Percentiles rank a stretch among this genome's conserved stretches.
Conservation (phyloP, 1,284 basidiomycete species). For the Entoloma clypeatum region DNA sequence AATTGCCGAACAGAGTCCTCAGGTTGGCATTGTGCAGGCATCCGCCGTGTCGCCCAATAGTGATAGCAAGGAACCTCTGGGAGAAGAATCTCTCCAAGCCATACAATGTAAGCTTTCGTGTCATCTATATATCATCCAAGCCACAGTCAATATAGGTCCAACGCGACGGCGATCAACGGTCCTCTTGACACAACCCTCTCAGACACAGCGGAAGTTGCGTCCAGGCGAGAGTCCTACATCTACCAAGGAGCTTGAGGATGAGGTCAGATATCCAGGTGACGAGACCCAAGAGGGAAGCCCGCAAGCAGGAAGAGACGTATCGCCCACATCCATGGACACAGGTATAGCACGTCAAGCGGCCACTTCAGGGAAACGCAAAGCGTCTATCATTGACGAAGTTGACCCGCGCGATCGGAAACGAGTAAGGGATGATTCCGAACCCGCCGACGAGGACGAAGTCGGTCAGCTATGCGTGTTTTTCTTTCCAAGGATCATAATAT, state of each 20-base stretch:
- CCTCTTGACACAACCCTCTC: slow-evolving; percentile 25
- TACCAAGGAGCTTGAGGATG: too few relatives aligned
- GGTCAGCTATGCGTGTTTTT: slow-evolving; percentile 31
- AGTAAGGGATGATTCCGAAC: slow-evolving; percentile 63
- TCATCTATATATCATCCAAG: background rate
- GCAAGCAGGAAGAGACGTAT: too few relatives aligned
- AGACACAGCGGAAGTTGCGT: slow-evolving; percentile 26
- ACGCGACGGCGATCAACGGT: slow-evolving; percentile 31
- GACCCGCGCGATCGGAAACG: slow-evolving; percentile 63
- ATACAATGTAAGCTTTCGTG: slow-evolving; percentile 31
- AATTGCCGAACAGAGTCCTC: slow-evolving; percentile 6
- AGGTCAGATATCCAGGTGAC: too few relatives aligned
- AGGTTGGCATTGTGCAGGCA: slow-evolving; percentile 8
- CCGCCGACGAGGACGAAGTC: slow-evolving; percentile 60
- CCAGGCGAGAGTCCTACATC: slow-evolving; percentile 23
- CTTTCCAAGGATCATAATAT: background rate
- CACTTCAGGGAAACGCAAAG: slow-evolving; percentile 63
- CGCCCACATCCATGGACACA: too few relatives aligned
- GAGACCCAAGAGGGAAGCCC: too few relatives aligned
- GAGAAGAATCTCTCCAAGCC: slow-evolving; percentile 27
- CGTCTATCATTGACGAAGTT: slow-evolving; percentile 47
- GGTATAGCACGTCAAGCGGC: too few relatives aligned
- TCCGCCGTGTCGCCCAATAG: slow-evolving; percentile 27
- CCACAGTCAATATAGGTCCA: slow-evolving; percentile 33
- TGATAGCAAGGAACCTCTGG: slow-evolving; percentile 25